Conservation (phyloP, 1,139 yeast species). For the Yamadazyma diospyri region DNA sequence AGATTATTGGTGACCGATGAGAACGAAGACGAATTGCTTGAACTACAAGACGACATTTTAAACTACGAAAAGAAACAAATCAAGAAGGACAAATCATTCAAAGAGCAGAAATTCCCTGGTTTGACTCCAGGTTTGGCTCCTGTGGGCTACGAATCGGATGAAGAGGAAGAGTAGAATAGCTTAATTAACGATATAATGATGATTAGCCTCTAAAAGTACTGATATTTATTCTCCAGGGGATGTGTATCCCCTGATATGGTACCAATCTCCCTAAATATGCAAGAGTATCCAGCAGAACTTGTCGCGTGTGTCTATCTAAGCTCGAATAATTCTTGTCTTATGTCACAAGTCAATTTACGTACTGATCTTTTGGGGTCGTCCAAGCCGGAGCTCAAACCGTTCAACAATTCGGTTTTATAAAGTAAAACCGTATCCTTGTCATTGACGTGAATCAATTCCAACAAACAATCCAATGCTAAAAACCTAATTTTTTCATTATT, state of each 20-base stretch:
- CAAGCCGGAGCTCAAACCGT: constrained; percentile 47
- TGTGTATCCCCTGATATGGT: too few species aligned
- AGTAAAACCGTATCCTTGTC: constrained; percentile 44
- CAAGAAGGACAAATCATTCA: constrained; percentile 38
- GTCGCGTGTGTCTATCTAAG: too few species aligned
- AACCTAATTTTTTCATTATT: constrained; percentile 48
- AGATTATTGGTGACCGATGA: constrained; percentile 10
- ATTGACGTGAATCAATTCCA: constrained; percentile 39
- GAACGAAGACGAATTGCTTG: constrained; percentile 8
- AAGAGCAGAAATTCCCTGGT: constrained; percentile 56
- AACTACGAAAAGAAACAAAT: constrained; percentile 15
- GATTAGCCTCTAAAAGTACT: too few species aligned
- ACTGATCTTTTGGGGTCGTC: constrained; percentile 76
- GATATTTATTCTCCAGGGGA: too few species aligned
- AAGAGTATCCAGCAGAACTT: too few species aligned
- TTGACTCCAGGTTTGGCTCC: constrained; percentile 93
- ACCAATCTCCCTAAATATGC: too few species aligned
- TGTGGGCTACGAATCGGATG: constrained; percentile 58
- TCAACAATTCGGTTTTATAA: constrained; percentile 49
- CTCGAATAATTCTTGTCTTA: constrained; percentile 74
- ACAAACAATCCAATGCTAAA: constrained; percentile 55
- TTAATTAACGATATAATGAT: constrained; percentile 2
- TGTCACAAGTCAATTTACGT: constrained; percentile 70
- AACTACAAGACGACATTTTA: constrained; percentile 15
- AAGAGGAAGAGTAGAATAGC: constrained; percentile 20